Conservation (phyloP, 140 eudicot genomes). For the Bidens hawaiensis region DNA sequence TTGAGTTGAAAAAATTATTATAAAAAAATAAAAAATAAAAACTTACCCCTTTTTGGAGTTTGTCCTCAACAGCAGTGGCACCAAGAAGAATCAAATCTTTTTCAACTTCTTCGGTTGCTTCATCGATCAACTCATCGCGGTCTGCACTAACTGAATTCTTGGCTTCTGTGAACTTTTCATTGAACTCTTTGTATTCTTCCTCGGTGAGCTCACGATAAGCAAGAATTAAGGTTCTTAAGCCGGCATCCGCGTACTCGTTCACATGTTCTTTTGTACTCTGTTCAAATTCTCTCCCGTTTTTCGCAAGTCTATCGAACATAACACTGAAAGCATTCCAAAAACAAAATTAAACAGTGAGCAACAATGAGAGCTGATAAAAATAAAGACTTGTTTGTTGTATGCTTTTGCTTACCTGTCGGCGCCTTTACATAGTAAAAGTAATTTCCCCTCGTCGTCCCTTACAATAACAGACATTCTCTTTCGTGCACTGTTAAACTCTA, state of each 20-base stretch:
- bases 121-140: slow-evolving; percentile 2
- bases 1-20: too few relatives aligned
- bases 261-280: slow-evolving; percentile 8
- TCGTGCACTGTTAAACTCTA: background rate
- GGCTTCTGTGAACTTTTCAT: slow-evolving; percentile 8
- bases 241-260: slow-evolving; percentile 11
- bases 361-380: background rate
- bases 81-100: slow-evolving; percentile 16
- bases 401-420: slow-evolving; percentile 9
- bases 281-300: slow-evolving; percentile 14
- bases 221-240: slow-evolving; percentile 11
- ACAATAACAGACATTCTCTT: slow-evolving; percentile 10
- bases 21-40: too few relatives aligned
- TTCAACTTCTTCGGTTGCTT: slow-evolving; percentile 14
- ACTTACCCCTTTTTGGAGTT: slow-evolving; percentile 17
- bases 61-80: slow-evolving; percentile 14
- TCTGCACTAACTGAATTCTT: slow-evolving; percentile 17
- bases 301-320: slow-evolving; percentile 13
- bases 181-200: slow-evolving; percentile 16
- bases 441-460: background rate
- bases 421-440: slow-evolving; percentile 9
- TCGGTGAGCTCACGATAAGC: slow-evolving; percentile 10
- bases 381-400: background rate
- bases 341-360: background rate
- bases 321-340: slow-evolving; percentile 4